Percentiles rank a stretch among this genome's conserved stretches.
Conservation (phyloP, 2,329 filamentous ascomycete genomes). For the Fusarium drepaniforme region DNA sequence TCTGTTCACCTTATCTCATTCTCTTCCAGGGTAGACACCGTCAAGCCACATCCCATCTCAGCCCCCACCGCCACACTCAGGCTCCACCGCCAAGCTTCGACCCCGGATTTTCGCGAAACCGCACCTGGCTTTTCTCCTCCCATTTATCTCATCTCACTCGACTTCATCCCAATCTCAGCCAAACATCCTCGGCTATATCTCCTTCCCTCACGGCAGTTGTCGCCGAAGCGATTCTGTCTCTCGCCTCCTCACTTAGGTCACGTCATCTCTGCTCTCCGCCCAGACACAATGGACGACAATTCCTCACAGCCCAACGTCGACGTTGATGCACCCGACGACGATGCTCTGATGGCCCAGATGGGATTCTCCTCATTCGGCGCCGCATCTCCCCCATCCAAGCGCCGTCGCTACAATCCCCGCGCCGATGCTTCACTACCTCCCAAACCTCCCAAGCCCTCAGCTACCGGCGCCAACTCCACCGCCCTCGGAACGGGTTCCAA, state of each 20-base stretch:
- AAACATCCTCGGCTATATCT: constrained; percentile 15
- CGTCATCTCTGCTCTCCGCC: background rate
- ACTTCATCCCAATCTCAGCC: constrained; percentile 13
- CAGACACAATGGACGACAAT: constrained; percentile 15
- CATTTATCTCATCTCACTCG: constrained; percentile 25
- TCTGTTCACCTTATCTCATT: background rate
- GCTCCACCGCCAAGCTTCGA: constrained; percentile 30
- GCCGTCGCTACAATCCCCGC: constrained; percentile 73
- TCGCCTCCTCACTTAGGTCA: background rate
- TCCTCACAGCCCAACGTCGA: constrained; percentile 5
- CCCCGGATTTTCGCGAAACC: constrained; percentile 42
- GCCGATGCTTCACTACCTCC: constrained; percentile 57
- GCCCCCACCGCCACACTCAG: constrained; percentile 28
- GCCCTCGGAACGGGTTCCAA: constrained; percentile 51
- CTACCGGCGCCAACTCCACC: constrained; percentile 53
- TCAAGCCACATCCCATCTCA: constrained; percentile 27
- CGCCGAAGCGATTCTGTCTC: background rate
- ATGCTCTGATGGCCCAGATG: constrained; percentile 74
- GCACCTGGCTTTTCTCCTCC: constrained; percentile 28
- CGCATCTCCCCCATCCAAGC: constrained; percentile 68
- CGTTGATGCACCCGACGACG: constrained; percentile 42
- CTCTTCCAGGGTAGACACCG: background rate
- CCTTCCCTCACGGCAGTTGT: constrained; percentile 1
- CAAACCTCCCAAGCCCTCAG: constrained; percentile 43
- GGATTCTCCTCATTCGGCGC: constrained; percentile 80